Conservation (phyloP, 2,329 filamentous ascomycete genomes). For the Aspergillus viridinutans region DNA sequence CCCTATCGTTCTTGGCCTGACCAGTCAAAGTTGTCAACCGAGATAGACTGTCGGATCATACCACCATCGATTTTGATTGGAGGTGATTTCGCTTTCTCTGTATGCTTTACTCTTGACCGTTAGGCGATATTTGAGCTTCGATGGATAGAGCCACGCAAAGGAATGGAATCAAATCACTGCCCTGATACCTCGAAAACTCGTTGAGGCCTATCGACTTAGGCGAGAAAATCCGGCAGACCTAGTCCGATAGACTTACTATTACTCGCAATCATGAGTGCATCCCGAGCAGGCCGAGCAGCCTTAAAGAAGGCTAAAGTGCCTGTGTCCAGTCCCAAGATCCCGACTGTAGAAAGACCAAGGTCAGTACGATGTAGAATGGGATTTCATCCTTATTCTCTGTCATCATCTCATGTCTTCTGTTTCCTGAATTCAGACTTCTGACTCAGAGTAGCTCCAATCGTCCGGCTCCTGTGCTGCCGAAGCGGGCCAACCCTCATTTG, state of each 20-base stretch:
- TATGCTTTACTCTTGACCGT: neutral
- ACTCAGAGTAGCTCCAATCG: conserved; percentile 9
- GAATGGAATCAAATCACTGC: neutral
- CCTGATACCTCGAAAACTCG: neutral
- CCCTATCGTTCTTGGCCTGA: conserved; percentile 2
- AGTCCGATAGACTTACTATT: neutral
- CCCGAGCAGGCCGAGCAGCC: conserved; percentile 18
- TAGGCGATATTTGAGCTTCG: neutral
- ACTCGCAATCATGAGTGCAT: conserved; percentile 22
- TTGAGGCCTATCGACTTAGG: neutral
- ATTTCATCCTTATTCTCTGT: neutral
- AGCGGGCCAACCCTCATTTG: conserved; percentile 22
- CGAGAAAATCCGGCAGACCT: neutral
- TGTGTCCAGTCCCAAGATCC: conserved; percentile 12
- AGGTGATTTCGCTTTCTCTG: neutral
- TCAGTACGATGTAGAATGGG: conserved; percentile 8
- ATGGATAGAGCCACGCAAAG: neutral
- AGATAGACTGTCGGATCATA: neutral
- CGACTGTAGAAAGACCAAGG: conserved; percentile 13
- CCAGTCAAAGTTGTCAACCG: neutral
- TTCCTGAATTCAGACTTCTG: neutral
- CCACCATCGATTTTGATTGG: neutral
- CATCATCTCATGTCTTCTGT: neutral
- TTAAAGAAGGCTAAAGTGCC: conserved; percentile 21
- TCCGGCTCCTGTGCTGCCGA: conserved; percentile 15